Evolutionary conservation across 2,329 filamentous ascomycete species (phyloP).

Genomic region (Trichoderma gracile): DNA sequence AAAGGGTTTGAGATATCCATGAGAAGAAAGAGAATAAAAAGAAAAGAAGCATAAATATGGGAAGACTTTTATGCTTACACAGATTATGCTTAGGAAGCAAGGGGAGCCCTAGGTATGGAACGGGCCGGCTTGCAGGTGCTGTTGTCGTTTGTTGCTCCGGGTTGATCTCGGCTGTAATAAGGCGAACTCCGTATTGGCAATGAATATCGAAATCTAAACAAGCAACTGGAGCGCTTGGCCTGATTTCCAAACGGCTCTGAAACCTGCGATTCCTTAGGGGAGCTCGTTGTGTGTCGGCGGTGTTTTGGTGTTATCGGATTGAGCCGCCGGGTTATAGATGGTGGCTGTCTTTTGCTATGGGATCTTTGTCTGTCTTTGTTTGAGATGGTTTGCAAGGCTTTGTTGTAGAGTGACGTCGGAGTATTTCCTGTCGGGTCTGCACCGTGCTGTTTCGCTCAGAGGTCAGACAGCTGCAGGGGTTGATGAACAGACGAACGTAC

Average conservation of each 20-base stretch:
- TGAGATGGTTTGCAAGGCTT: too few species aligned
- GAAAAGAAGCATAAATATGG: background rate
- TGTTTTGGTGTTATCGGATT: background rate
- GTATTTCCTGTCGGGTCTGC: background rate
- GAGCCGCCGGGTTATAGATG: background rate
- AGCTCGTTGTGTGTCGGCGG: background rate
- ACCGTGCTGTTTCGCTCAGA: too few species aligned
- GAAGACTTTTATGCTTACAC: conserved; percentile 15
- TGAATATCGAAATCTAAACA: conserved; percentile 24
- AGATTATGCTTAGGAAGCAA: conserved; percentile 14
- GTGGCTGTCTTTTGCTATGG: too few species aligned
- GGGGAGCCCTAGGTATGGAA: conserved; percentile 6
- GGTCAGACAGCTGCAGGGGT: background rate
- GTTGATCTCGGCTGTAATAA: conserved; percentile 22
- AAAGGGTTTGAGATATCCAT: too few species aligned
- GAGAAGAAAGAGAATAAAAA: background rate
- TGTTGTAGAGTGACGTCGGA: too few species aligned
- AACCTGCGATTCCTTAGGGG: background rate
- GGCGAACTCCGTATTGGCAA: conserved; percentile 11
- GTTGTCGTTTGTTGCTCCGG: background rate
- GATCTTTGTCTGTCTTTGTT: too few species aligned
- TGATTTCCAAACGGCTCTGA: conserved; percentile 12
- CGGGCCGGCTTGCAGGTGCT: conserved; percentile 1
- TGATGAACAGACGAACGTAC: background rate
- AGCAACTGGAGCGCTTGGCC: conserved; percentile 4